A percentile compares a stretch with the other conserved stretches of the same genome.
These are phyloP conservation scores for Pleurotus tuber-regium DNA, from an alignment of 768 basidiomycete genomes.

Conservation along the genomic window DNA sequence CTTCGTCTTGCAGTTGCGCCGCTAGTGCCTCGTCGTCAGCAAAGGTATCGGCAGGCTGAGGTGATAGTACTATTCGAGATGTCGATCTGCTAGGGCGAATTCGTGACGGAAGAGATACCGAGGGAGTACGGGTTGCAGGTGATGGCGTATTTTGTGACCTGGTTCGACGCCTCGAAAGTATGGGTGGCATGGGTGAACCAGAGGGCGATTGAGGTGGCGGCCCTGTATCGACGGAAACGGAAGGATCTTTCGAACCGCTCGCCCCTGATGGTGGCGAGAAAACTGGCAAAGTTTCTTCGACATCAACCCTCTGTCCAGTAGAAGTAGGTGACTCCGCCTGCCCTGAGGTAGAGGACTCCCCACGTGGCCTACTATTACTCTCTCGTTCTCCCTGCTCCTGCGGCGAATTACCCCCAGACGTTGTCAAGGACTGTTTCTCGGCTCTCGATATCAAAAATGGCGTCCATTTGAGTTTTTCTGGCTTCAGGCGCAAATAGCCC, in stretches of 20 bases:
- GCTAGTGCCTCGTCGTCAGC: conserved; percentile 25
- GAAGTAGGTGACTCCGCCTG: not conserved
- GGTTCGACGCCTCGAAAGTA: not conserved
- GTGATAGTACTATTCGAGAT: conserved; percentile 6
- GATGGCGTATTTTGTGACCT: not conserved
- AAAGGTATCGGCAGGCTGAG: conserved; percentile 10
- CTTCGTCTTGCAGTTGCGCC: conserved; percentile 26
- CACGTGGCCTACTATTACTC: not conserved
- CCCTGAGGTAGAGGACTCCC: conserved; percentile 7
- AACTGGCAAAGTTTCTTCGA: conserved; percentile 1
- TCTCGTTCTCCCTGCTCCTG: conserved; percentile 15
- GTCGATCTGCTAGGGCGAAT: not conserved
- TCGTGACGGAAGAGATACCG: not conserved
- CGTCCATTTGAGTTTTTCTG: conserved; percentile 92
- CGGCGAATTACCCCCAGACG: conserved; percentile 4
- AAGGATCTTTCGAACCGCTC: not conserved
- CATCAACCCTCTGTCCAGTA: not conserved
- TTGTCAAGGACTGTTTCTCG: conserved; percentile 16
- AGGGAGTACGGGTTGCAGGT: not conserved
- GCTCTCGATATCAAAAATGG: conserved; percentile 75
- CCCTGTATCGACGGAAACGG: not conserved
- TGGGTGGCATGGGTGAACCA: not conserved
- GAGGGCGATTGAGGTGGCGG: not conserved
- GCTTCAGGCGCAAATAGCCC: conserved; percentile 70
- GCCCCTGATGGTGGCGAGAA: not conserved